Evolutionary conservation across 2,329 filamentous ascomycete species (phyloP), one percentile per base, ranked within the genome.

Genomic region (Microdochium nivale): DNA sequence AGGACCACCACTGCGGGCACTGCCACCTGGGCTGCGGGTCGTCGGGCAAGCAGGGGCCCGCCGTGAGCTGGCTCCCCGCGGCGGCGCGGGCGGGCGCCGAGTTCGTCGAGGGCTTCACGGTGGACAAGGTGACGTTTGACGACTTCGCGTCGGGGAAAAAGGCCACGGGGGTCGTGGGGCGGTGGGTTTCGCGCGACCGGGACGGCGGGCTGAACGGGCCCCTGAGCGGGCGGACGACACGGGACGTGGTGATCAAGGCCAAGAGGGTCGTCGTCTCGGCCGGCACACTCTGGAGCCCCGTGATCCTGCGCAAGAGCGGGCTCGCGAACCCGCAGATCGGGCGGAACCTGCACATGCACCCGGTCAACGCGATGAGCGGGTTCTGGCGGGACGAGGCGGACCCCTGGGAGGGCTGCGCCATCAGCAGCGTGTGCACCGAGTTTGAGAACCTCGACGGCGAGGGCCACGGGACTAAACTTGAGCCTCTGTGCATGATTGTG

Each of bases 311-410:
- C 53, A 84, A 84, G 46, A 94, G 88, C 54, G 89, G 89, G 1
- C 67, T 96, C 48, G 83, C 77, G 70, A 95, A 95, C 63, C 76
- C 77, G 2, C 83, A 95, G 51, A 84, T 95, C 54, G 91, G 91
- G 19, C 78, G 78, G 2, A 88, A 96, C 59, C 77, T 96, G 2
- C 77, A 92, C 60, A 68, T 95, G 0, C 91, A 96, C 61, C 91
- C 90, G 1, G 83, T 83, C 61, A 78, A 76, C 61, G 62, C 74
- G 10, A 58, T 81, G 5, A 62, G 65, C 3, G 86, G 78, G 2
- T 74, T 83, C 19, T 89, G 85, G 67, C 74, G 84, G 24, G 77
- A 90, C 53, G 83, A 87, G 32, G 77, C 83, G 23, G 76, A 74
- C 7, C 81, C 83, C 0, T 87, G 84, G 84, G 81, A 83, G 62